Evolutionary conservation across 768 basidiomycete species (phyloP).

Genomic region (Kwoniella dendrophila): DNA sequence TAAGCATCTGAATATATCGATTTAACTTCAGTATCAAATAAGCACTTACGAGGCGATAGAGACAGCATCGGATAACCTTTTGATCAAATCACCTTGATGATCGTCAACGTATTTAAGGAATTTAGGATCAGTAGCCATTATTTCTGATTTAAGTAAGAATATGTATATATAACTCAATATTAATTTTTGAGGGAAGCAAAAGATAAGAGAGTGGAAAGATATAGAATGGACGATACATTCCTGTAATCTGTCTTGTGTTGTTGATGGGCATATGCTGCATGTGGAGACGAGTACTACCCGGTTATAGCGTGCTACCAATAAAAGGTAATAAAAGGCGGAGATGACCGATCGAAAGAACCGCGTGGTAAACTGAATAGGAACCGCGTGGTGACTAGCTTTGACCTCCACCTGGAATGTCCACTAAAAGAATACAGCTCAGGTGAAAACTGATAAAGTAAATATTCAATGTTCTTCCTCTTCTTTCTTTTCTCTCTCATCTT

Average conservation of each 20-base stretch:
- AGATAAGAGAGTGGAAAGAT: neutral
- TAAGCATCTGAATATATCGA: neutral
- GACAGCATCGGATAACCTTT: slow-evolving; percentile 77
- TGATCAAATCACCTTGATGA: slow-evolving; percentile 73
- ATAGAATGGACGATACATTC: neutral
- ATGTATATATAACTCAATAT: too few relatives aligned
- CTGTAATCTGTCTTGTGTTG: too few relatives aligned
- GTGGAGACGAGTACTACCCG: slow-evolving; percentile 1
- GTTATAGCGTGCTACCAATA: too few relatives aligned
- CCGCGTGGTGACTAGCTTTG: slow-evolving; percentile 5
- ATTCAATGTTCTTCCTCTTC: slow-evolving; percentile 1
- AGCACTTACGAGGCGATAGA: slow-evolving; percentile 69
- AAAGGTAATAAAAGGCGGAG: slow-evolving; percentile 1
- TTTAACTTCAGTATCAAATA: neutral
- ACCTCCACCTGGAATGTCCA: slow-evolving; percentile 21
- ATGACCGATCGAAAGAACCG: neutral
- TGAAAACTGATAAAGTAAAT: neutral
- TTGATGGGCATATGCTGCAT: slow-evolving; percentile 3
- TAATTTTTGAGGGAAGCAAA: too few relatives aligned
- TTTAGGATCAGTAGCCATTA: slow-evolving; percentile 50
- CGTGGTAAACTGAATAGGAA: neutral
- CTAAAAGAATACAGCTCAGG: neutral
- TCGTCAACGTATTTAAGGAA: slow-evolving; percentile 65
- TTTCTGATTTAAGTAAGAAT: too few relatives aligned
- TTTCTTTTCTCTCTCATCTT: slow-evolving; percentile 3